phyloP scores from a whole-genome alignment of 1,284 basidiomycete genomes.

The Apiotrichum siamense region DNA sequence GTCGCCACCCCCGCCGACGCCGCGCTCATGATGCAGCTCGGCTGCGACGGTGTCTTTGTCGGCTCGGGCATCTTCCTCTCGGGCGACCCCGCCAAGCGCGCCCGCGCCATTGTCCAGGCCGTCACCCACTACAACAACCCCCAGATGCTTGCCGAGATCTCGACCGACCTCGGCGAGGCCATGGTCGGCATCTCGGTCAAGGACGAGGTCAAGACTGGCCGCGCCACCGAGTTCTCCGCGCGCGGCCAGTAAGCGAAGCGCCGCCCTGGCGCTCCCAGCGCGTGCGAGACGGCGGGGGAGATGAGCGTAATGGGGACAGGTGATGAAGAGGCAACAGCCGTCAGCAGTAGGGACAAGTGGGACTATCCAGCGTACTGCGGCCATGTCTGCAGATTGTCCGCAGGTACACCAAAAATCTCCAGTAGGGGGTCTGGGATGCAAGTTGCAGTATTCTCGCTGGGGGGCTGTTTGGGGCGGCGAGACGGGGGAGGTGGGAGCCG shows the following conservation, averaged over 20 bases:
- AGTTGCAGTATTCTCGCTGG: too few species aligned
- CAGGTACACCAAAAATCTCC: too few species aligned
- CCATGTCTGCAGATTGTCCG: too few species aligned
- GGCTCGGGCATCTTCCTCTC: slow-evolving; percentile 84
- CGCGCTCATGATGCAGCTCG: slow-evolving; percentile 98
- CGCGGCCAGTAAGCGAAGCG: slow-evolving; percentile 20
- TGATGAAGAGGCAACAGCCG: neutral
- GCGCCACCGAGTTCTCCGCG: slow-evolving; percentile 9
- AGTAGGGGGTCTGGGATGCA: too few species aligned
- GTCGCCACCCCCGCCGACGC: slow-evolving; percentile 95
- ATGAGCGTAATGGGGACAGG: neutral
- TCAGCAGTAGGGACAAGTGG: too few species aligned
- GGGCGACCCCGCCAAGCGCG: slow-evolving; percentile 87
- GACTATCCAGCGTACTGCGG: too few species aligned
- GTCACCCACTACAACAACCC: slow-evolving; percentile 97
- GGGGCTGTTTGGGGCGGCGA: too few species aligned
- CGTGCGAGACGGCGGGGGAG: neutral
- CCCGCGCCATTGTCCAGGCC: slow-evolving; percentile 94
- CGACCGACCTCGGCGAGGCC: slow-evolving; percentile 79
- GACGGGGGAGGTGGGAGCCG: too few species aligned
- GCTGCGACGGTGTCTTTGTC: slow-evolving; percentile 94
- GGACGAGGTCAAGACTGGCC: slow-evolving; percentile 45
- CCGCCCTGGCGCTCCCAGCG: neutral
- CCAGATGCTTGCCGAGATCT: slow-evolving; percentile 60
- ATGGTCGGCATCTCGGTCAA: slow-evolving; percentile 71